Evolutionary conservation across 306 rosid genomes (phyloP).

Genomic region (Vigna nakashimae): DNA sequence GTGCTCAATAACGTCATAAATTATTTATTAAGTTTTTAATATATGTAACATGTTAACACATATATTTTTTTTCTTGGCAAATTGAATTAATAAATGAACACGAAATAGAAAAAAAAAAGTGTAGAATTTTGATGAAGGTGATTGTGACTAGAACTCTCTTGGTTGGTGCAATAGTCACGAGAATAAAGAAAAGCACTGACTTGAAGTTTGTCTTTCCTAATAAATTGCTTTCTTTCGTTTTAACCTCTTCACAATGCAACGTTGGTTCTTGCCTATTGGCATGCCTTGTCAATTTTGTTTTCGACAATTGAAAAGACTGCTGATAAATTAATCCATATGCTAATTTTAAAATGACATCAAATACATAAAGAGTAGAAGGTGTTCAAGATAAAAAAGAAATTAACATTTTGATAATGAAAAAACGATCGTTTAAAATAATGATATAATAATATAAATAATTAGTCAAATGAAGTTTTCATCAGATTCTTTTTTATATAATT

Average conservation of each 20-base stretch:
- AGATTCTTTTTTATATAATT: no score
- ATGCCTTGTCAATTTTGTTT: constrained; percentile 26
- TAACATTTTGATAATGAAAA: no score
- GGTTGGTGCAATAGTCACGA: constrained; percentile 37
- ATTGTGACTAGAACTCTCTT: constrained; percentile 13
- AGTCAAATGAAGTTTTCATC: no score
- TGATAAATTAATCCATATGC: constrained; percentile 2
- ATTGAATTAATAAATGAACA: no score
- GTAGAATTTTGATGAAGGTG: neutral
- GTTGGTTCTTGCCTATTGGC: neutral
- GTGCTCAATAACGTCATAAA: neutral
- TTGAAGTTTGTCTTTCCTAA: neutral
- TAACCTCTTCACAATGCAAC: constrained; percentile 19
- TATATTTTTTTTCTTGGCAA: no score
- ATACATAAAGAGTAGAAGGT: no score
- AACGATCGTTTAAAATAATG: neutral
- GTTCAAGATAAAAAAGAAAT: no score
- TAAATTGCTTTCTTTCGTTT: neutral
- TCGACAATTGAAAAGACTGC: constrained; percentile 19
- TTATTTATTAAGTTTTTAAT: neutral
- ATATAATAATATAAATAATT: no score
- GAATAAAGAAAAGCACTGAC: constrained; percentile 20
- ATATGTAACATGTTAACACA: neutral
- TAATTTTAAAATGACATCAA: neutral
- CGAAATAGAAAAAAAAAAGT: no score